Base-by-base conservation (phyloP, 1,139 yeast species). In the Tardiomyces depauwii region DNA sequence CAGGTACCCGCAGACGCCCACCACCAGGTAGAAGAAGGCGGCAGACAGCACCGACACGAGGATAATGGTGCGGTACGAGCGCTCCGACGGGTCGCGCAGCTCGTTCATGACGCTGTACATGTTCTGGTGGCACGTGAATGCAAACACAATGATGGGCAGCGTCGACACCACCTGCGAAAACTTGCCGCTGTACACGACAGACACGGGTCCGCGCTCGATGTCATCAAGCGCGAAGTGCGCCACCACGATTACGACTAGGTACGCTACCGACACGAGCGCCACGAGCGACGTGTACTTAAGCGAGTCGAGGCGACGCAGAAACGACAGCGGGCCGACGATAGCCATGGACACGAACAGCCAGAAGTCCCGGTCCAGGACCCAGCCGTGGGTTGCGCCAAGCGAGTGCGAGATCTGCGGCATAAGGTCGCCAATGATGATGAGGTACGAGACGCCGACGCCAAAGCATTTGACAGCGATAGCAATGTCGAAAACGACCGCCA, bases 91-190 rank as follows among this genome's bases (percentile, higher is more conserved):
- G 52, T 77, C 76, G 43, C 66, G 65, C 44, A 91, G 71, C 65
- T 91, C 99, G 59, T 88, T 86, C 57, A 88, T 77, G 46, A 89
- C 84, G 10, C 95, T 82, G 63, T 85, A 89, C 80, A 91, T 83
- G 55, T 70, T 91, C 68, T 91, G 96, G 54, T 91, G 94, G 51
- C 97, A 94, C 0, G 97, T 89, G 64, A 79, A 93, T 2, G 97
- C 97, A 68, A 93, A 87, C 16, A 91, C 84, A 48, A 91, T 78
- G 53, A 91, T 83, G n/a, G 96, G 94, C 57, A 91, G 78, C 4
- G 95, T 82, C 33, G 88, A 77, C 47, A 87, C 72, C 12, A 88
- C 72, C 0, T 81, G 80, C n/a, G 76, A 65, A 19, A 73, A 52
- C 28, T 77, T 74, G 23, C 78, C 73, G 1, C 94, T 87, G 32